Percentiles rank a stretch among this genome's conserved stretches.
phyloP scores from a whole-genome alignment of 768 basidiomycete genomes.

The Tephrocybe rancida region DNA sequence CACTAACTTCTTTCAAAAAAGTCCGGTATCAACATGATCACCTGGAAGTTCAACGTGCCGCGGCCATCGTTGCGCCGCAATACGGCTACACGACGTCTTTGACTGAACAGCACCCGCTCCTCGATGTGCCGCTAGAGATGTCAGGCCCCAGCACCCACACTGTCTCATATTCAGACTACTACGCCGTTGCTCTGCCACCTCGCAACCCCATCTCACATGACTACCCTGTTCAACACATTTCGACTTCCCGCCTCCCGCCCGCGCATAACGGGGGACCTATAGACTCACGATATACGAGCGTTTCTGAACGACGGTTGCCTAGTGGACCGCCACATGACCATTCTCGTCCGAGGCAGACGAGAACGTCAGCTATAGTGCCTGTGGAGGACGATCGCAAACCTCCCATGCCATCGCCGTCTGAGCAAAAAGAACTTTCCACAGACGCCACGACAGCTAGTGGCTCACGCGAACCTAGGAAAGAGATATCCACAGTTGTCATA shows the following conservation, averaged over 20 bases:
- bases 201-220: constrained; percentile 51
- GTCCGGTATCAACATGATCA: constrained; percentile 64
- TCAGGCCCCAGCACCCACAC: constrained; percentile 42
- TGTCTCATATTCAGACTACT: constrained; percentile 44
- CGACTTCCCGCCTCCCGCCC: constrained; percentile 44
- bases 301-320: constrained; percentile 48
- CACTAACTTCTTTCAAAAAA: constrained; percentile 54
- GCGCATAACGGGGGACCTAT: constrained; percentile 33
- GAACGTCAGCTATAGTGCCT: constrained; percentile 28
- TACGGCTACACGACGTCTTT: constrained; percentile 51
- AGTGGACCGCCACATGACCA: constrained; percentile 48
- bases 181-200: constrained; percentile 36
- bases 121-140: constrained; percentile 46
- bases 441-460: constrained; percentile 27
- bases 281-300: constrained; percentile 39
- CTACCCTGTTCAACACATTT: constrained; percentile 40
- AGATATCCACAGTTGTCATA: constrained; percentile 72
- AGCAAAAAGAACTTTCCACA: constrained; percentile 36
- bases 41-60: constrained; percentile 49
- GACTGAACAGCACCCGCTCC: constrained; percentile 51
- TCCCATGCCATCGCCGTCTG: constrained; percentile 35
- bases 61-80: constrained; percentile 49
- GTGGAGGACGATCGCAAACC: constrained; percentile 32
- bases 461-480: constrained; percentile 49
- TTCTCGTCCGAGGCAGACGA: constrained; percentile 37